These are phyloP conservation scores for Buxus sempervirens DNA, from an alignment of 164 flowering plant species.

Conservation along the genomic window DNA sequence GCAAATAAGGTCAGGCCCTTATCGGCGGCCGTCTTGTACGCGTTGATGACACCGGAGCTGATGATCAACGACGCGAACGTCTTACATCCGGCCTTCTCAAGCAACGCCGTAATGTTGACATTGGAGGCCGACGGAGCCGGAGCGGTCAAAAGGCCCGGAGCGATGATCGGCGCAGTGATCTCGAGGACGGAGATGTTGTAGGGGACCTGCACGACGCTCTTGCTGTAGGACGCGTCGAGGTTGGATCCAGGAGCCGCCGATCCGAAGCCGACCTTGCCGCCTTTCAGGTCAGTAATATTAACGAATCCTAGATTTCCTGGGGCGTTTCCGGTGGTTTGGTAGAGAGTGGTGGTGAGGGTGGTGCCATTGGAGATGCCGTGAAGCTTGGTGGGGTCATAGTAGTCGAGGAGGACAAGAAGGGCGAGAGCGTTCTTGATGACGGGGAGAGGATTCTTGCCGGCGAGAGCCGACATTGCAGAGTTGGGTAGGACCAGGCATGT, in stretches of 20 bases:
- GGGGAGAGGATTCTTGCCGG: constrained; percentile 58
- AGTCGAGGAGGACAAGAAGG: constrained; percentile 72
- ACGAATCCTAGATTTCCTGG: constrained; percentile 69
- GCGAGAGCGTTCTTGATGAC: constrained; percentile 58
- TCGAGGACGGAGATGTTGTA: constrained; percentile 75
- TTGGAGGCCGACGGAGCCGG: constrained; percentile 54
- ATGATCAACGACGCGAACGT: constrained; percentile 56
- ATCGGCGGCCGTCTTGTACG: constrained; percentile 40
- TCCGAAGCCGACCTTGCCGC: constrained; percentile 87
- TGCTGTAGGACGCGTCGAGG: constrained; percentile 58
- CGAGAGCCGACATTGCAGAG: constrained; percentile 52
- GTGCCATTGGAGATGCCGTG: constrained; percentile 79
- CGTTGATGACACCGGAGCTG: constrained; percentile 61
- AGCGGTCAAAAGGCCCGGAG: constrained; percentile 60
- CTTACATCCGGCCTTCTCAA: constrained; percentile 85
- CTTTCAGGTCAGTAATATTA: constrained; percentile 83
- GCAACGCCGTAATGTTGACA: constrained; percentile 56
- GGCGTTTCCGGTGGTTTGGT: constrained; percentile 87
- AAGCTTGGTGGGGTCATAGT: constrained; percentile 70
- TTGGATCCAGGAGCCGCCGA: constrained; percentile 74
- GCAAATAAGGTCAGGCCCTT: constrained; percentile 89
- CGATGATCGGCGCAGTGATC: constrained; percentile 63
- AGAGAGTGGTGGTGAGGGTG: constrained; percentile 74
- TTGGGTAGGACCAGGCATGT: constrained; percentile 71
- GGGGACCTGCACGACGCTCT: constrained; percentile 60